Conservation (phyloP, 2,329 filamentous ascomycete genomes). For the Aspergillus phoenicis region DNA sequence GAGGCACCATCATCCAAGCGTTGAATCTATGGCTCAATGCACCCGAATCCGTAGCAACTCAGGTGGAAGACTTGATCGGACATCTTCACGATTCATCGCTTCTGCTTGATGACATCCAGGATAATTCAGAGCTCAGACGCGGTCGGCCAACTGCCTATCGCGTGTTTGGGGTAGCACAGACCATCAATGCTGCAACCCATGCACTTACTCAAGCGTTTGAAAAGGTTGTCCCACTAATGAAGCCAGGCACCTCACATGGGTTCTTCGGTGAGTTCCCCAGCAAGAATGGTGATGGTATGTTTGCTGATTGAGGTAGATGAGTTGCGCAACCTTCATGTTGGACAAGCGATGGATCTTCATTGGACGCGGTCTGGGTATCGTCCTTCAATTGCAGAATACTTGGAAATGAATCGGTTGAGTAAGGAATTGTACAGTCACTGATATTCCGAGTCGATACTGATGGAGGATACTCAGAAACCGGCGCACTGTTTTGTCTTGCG, state of each 20-base stretch:
- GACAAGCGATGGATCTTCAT: not conserved
- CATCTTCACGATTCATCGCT: conserved; percentile 1
- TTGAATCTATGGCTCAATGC: not conserved
- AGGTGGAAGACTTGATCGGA: not conserved
- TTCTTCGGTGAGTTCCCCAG: not conserved
- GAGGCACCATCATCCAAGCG: conserved; percentile 2
- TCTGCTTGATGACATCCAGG: conserved; percentile 15
- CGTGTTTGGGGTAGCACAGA: conserved; percentile 8
- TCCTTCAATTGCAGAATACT: not conserved
- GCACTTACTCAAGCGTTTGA: not conserved
- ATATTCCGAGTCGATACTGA: not conserved
- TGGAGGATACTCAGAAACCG: not conserved
- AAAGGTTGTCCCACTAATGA: not conserved
- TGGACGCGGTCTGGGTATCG: not conserved
- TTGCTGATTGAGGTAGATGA: not conserved
- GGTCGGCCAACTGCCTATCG: conserved; percentile 2
- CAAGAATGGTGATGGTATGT: too few relatives aligned
- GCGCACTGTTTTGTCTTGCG: not conserved
- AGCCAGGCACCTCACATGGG: not conserved
- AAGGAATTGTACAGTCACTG: not conserved
- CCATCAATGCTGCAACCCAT: conserved; percentile 12
- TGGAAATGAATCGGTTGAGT: not conserved
- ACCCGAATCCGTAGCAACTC: not conserved
- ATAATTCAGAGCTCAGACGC: conserved; percentile 7
- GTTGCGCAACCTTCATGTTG: not conserved